Evolutionary conservation across 2,329 filamentous ascomycete genomes (phyloP), one percentile per base, ranked within the genome.

Genomic region (Verruconis gallopava): DNA sequence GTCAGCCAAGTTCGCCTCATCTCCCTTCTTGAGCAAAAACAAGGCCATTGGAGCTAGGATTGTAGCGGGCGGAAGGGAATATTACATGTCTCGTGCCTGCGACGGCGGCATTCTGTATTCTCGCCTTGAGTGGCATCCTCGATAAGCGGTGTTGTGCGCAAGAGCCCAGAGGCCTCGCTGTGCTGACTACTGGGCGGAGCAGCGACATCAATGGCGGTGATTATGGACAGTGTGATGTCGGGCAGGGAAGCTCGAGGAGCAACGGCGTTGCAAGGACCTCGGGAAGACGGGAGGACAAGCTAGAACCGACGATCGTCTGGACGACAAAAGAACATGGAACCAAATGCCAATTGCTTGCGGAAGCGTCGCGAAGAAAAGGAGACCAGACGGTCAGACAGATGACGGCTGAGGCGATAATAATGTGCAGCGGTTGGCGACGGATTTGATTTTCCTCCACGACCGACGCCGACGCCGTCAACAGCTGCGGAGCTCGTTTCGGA

Each of bases 61-160:
- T n/a, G n/a, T n/a, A n/a, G n/a, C n/a, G n/a, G n/a, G n/a, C n/a
- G n/a, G n/a, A n/a, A n/a, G n/a, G n/a, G n/a, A n/a, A n/a, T n/a
- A n/a, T n/a, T n/a, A 14, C 22, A 30, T 30, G 25, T 30, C 25
- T 30, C 25, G 25, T 30, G 25, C 25, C 25, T 30, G 59, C 65
- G 50, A 75, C 68, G 40, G 71, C 71, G 50, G 77, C 68, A 59
- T 73, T 72, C 55, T 71, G 64, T 50, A 86, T 71, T 62, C 82
- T 89, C 47, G 82, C 82, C 67, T 77, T 78, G 49, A 93, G 71
- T 59, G 85, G 85, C 85, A 94, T 94, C 44, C 54, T 63, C 25
- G 49, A 44, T 34, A 53, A 48, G 28, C 46, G 46, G 42, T 44
- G 53, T 46, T 58, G 57, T 50, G 58, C 55, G 52, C 47, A 53